phyloP scores from a whole-genome alignment of 1,284 basidiomycete species.

The Trichosporon sp. region DNA sequence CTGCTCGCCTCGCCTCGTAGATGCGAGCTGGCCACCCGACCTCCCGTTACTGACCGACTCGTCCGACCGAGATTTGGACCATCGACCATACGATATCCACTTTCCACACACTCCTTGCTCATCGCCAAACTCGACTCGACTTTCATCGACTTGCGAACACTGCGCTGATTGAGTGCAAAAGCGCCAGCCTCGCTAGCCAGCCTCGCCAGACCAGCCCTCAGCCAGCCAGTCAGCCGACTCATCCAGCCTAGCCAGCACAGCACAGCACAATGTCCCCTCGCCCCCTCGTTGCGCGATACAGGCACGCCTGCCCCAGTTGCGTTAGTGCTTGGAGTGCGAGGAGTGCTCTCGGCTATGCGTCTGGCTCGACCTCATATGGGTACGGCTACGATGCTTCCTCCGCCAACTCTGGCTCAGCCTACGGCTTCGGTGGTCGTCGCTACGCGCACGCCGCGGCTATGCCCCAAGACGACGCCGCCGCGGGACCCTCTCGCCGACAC shows the following conservation, averaged over 20 bases:
- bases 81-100: not conserved
- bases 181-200: too few relatives aligned
- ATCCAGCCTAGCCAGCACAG: too few relatives aligned
- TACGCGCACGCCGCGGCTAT: slow-evolving; percentile 2
- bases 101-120: too few relatives aligned
- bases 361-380: not conserved
- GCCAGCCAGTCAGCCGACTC: too few relatives aligned
- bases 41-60: not conserved
- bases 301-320: not conserved
- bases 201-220: too few relatives aligned
- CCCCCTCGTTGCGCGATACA: not conserved
- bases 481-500: not conserved
- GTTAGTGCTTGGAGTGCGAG: not conserved
- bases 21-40: too few relatives aligned
- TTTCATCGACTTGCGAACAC: too few relatives aligned
- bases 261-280: not conserved
- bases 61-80: not conserved
- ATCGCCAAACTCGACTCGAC: too few relatives aligned
- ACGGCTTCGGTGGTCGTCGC: not conserved
- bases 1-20: not conserved
- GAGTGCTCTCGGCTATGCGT: too few relatives aligned
- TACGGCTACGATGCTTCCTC: not conserved
- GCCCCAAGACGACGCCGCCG: not conserved
- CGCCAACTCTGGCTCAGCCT: not conserved
- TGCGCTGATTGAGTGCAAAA: too few relatives aligned